Evolutionary conservation across 192 early-diverging fungal genomes (phyloP).

Genomic region (Gigaspora rosea): DNA sequence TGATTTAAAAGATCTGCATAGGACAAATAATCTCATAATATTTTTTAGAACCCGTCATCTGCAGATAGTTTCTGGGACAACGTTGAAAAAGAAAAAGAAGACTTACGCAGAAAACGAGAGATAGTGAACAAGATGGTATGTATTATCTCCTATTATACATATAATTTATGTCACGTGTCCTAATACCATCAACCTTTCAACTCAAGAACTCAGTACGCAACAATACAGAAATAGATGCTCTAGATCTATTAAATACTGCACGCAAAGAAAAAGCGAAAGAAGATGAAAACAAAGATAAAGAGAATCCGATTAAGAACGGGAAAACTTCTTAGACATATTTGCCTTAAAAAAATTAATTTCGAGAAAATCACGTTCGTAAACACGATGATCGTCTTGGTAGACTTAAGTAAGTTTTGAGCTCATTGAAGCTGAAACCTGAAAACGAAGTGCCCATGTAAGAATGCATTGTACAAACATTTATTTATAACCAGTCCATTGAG

Average conservation of each 20-base stretch:
- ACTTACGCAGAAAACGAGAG: background rate
- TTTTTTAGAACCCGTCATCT: background rate
- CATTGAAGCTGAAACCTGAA: conserved; percentile 8
- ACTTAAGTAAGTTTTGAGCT: conserved; percentile 7
- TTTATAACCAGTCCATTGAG: conserved; percentile 1
- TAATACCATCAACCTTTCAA: background rate
- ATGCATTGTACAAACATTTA: background rate
- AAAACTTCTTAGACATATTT: no score
- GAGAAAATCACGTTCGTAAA: no score
- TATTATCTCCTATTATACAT: background rate
- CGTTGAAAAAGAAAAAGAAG: background rate
- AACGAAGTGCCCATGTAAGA: background rate
- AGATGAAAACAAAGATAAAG: no score
- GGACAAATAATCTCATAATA: no score
- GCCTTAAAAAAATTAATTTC: no score
- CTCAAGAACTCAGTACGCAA: conserved; percentile 2
- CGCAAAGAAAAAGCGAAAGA: background rate
- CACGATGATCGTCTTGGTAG: no score
- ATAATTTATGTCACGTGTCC: background rate
- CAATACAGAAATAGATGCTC: background rate
- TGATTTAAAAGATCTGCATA: background rate
- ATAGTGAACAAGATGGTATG: background rate
- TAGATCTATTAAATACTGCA: background rate
- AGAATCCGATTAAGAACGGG: no score
- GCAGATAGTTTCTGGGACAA: background rate